Evolutionary conservation across 108 stramenopile genomes (phyloP), one percentile per base, ranked within the genome.

Genomic region (Cyclotella baltica): DNA sequence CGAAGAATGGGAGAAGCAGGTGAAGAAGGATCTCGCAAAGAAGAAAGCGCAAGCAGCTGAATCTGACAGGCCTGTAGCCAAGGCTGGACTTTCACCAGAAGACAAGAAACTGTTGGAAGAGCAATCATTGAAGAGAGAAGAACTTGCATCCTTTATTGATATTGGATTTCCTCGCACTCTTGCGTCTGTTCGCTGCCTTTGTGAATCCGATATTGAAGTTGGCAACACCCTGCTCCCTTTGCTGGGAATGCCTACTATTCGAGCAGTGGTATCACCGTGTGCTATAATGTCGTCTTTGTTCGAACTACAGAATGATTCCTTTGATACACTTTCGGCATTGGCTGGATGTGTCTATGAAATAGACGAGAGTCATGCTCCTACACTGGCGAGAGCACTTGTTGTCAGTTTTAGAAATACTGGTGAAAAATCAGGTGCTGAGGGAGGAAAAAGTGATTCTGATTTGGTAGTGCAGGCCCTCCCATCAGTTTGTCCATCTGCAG

Each of bases 1-100:
- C 10, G 96, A 96, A 57, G 93, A 93, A 75, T 96, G 96, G 96
- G 96, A 96, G 56, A 62, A 80, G 20, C 89, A 96, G 62, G 82
- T 94, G 9, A 94, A 91, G 72, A 92, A 90, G 59, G 96, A 96
- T 62, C 71, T 96, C 15, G 89, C 81, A 38, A 77, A 66, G 29
- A 94, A 88, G 72, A 81, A 85, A 55, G 62, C 47, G 27, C 58
- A 62, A 13, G 75, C 69, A 30, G 35, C n/a, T n/a, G n/a, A n/a
- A n/a, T n/a, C n/a, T n/a, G n/a, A n/a, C 40, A 35, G 46, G 46
- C 5, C 22, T 23, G 19, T 62, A 36, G 38, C 61, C 22, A 48
- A 38, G 2, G 38, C 34, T n/a, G n/a, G 73, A n/a, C 76, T 88
- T 33, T 83, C 89, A 11, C 52, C 80, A 11, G 88, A 89, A 53